Percentiles rank a stretch among this genome's conserved stretches.
Evolutionary conservation across 176 grass and related monocot species (phyloP).

Genomic region (Triticum dicoccoides): DNA sequence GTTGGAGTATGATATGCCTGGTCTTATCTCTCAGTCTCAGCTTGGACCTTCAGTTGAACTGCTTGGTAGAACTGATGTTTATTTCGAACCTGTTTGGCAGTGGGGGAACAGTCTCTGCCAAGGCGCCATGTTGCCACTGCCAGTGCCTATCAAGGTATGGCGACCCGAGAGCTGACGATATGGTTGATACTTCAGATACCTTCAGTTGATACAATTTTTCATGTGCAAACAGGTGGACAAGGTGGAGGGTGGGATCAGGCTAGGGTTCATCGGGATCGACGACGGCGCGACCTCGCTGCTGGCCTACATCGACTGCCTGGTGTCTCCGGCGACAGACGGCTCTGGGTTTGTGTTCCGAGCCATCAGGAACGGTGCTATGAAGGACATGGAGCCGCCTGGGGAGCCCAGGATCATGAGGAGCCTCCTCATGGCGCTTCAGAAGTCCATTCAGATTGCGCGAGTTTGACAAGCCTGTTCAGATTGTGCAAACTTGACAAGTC

Average conservation of each 20-base stretch:
- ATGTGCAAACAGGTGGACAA: conserved; percentile 69
- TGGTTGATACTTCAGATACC: not conserved
- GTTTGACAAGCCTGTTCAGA: conserved; percentile 36
- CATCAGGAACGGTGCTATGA: conserved; percentile 67
- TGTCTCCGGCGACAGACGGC: conserved; percentile 46
- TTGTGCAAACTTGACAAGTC: conserved; percentile 40
- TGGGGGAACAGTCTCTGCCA: conserved; percentile 97
- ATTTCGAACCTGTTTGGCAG: conserved; percentile 21
- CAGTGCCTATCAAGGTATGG: conserved; percentile 81
- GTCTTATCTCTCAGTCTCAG: too few species aligned
- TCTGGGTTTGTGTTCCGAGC: conserved; percentile 64
- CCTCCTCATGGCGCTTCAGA: conserved; percentile 83
- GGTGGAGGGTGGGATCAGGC: conserved; percentile 62
- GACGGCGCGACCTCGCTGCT: conserved; percentile 50
- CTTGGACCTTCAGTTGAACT: not conserved
- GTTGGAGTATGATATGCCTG: not conserved
- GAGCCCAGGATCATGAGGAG: conserved; percentile 90
- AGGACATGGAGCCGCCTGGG: conserved; percentile 61
- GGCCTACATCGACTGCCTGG: conserved; percentile 90
- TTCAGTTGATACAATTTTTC: not conserved
- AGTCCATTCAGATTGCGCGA: conserved; percentile 58
- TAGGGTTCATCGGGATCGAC: conserved; percentile 63
- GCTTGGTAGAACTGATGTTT: too few species aligned
- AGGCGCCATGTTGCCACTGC: conserved; percentile 85
- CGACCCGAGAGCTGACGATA: not conserved